A percentile compares a stretch with the other conserved stretches of the same genome.
These are phyloP conservation scores for Fusarium caatingaense DNA, from an alignment of 2,329 filamentous ascomycete genomes.

Conservation along the genomic window DNA sequence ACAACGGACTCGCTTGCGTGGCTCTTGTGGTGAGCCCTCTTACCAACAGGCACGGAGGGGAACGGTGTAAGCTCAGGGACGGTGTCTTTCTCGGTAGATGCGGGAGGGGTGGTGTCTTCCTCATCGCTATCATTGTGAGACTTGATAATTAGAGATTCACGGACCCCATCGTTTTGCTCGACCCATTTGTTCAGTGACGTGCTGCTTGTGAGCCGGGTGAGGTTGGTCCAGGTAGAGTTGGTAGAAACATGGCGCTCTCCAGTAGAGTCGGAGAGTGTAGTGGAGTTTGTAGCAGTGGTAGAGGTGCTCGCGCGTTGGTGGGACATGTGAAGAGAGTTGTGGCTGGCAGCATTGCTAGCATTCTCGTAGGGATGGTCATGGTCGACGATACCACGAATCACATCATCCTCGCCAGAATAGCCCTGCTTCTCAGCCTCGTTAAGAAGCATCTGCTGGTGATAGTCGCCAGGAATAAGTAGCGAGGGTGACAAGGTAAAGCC, in stretches of 20 bases:
- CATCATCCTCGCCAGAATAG: conserved; percentile 51
- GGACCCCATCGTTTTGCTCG: conserved; percentile 49
- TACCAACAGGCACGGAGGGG: conserved; percentile 40
- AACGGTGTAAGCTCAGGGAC: conserved; percentile 52
- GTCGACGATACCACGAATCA: conserved; percentile 36
- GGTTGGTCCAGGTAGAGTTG: conserved; percentile 64
- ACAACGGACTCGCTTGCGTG: conserved; percentile 54
- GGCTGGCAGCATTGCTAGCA: conserved; percentile 27
- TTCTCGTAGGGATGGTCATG: conserved; percentile 37
- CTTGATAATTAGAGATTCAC: conserved; percentile 44
- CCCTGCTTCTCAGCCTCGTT: conserved; percentile 44
- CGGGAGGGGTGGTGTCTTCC: conserved; percentile 43
- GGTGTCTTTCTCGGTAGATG: conserved; percentile 48
- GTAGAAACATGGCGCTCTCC: conserved; percentile 65
- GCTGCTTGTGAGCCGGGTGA: conserved; percentile 67
- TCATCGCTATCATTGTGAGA: conserved; percentile 37
- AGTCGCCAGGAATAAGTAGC: conserved; percentile 71
- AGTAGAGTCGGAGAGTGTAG: conserved; percentile 59
- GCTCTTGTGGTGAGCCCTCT: conserved; percentile 49
- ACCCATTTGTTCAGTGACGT: conserved; percentile 56
- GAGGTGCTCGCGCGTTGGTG: conserved; percentile 66
- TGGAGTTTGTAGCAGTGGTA: conserved; percentile 63
- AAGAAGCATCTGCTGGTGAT: conserved; percentile 64
- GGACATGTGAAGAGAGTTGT: conserved; percentile 37
- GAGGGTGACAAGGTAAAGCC: conserved; percentile 70